phyloP scores from a whole-genome alignment of 106 monocot species.

The Dioscorea dumetorum region DNA sequence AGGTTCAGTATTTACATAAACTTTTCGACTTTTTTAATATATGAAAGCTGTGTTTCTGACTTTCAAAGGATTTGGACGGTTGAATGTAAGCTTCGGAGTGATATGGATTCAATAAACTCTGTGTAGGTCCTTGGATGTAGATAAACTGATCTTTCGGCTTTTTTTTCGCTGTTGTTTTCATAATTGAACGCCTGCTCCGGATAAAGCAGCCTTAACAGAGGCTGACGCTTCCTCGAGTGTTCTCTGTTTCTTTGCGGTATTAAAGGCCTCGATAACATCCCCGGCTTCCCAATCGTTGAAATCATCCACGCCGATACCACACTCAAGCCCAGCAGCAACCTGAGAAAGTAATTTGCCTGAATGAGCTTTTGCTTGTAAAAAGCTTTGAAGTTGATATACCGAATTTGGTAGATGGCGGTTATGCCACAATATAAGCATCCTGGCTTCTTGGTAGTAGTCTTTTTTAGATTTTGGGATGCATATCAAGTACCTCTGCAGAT shows the following conservation, averaged over 20 bases:
- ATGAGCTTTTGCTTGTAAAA: too few species aligned
- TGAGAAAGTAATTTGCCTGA: slow-evolving; percentile 10
- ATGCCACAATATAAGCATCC: too few species aligned
- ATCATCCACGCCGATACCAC: slow-evolving; percentile 78
- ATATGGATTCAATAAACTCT: neutral
- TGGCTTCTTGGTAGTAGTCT: too few species aligned
- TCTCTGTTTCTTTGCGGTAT: slow-evolving; percentile 65
- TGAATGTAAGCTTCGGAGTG: neutral
- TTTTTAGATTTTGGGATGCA: too few species aligned
- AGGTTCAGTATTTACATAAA: slow-evolving; percentile 28
- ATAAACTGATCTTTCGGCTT: neutral
- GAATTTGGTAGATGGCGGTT: too few species aligned
- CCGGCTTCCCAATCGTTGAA: slow-evolving; percentile 81
- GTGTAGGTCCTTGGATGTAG: neutral
- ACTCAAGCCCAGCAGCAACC: slow-evolving; percentile 86
- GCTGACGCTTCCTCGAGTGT: slow-evolving; percentile 97
- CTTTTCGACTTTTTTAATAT: neutral
- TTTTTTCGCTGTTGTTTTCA: slow-evolving; percentile 5
- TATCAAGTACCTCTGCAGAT: too few species aligned
- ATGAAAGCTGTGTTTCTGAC: too few species aligned
- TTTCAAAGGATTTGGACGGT: neutral
- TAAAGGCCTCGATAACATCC: slow-evolving; percentile 83
- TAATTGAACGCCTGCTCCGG: slow-evolving; percentile 48
- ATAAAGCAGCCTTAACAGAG: slow-evolving; percentile 62
- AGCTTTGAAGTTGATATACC: too few species aligned